These are phyloP conservation scores for Cyphellophora europaea DNA, from an alignment of 2,329 filamentous ascomycete genomes.

Conservation along the genomic window DNA sequence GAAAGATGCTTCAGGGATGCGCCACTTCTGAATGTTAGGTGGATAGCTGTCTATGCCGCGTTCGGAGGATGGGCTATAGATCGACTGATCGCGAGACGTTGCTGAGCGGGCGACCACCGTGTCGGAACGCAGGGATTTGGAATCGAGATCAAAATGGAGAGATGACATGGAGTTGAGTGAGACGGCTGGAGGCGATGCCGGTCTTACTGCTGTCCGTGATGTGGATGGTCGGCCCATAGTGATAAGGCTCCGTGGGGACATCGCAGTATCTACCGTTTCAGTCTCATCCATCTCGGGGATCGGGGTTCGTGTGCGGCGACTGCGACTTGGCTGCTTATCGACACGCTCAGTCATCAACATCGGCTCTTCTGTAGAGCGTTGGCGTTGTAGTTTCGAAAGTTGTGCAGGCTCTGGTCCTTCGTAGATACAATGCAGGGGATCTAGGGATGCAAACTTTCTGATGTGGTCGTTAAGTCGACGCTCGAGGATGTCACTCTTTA, in stretches of 20 bases:
- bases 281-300: slow-evolving; percentile 3
- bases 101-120: slow-evolving; percentile 5
- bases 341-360: background rate
- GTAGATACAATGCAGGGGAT: slow-evolving; percentile 12
- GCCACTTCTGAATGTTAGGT: slow-evolving; percentile 2
- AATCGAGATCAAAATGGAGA: slow-evolving; percentile 13
- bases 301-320: slow-evolving; percentile 3
- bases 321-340: background rate
- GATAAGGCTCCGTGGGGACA: background rate
- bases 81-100: slow-evolving; percentile 9
- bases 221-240: background rate
- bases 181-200: slow-evolving; percentile 6
- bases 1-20: slow-evolving; percentile 1
- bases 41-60: slow-evolving; percentile 2
- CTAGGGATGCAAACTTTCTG: slow-evolving; percentile 28
- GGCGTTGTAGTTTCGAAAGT: background rate
- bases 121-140: slow-evolving; percentile 9
- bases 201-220: slow-evolving; percentile 3
- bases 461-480: slow-evolving; percentile 18
- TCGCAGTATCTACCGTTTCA: background rate
- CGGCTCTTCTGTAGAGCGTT: background rate
- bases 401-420: slow-evolving; percentile 1
- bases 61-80: slow-evolving; percentile 1
- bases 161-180: slow-evolving; percentile 11
- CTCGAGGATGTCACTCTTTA: slow-evolving; percentile 24